Conservation (phyloP, 2,329 filamentous ascomycete species). For the Fusarium nodosum region DNA sequence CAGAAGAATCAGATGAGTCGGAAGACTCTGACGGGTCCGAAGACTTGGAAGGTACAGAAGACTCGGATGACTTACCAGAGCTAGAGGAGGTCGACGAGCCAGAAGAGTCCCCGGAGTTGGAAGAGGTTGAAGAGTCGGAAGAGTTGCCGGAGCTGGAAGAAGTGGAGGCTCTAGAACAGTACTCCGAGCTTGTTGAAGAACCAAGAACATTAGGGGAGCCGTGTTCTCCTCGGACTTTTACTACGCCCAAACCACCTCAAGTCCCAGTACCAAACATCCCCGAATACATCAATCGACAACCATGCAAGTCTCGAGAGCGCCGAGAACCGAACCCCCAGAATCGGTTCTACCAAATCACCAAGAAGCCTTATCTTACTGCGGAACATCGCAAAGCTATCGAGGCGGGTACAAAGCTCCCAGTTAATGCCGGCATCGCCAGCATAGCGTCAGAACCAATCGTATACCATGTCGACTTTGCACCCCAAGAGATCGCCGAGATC, state of each 20-base stretch:
- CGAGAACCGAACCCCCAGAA: constrained; percentile 30
- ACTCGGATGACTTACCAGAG: not conserved
- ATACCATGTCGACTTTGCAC: constrained; percentile 63
- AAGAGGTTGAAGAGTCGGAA: not conserved
- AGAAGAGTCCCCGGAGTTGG: not conserved
- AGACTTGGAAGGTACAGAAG: not conserved
- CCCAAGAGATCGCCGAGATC: constrained; percentile 55
- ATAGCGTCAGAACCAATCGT: constrained; percentile 32
- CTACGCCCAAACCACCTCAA: not conserved
- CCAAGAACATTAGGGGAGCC: not conserved
- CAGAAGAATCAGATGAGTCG: not conserved
- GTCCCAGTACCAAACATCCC: not conserved
- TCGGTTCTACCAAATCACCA: constrained; percentile 30
- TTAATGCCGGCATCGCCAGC: constrained; percentile 13
- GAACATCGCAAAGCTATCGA: constrained; percentile 50
- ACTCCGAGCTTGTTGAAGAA: not conserved
- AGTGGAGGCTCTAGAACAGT: not conserved
- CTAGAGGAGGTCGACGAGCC: not conserved
- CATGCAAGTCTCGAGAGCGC: constrained; percentile 32
- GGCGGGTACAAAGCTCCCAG: constrained; percentile 36
- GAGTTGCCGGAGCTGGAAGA: not conserved
- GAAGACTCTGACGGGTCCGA: not conserved
- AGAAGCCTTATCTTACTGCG: constrained; percentile 49
- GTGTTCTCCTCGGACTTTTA: not conserved
- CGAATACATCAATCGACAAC: constrained; percentile 7